phyloP scores from a whole-genome alignment of 192 early-diverging fungal genomes.

The Coemansia pectinata region DNA sequence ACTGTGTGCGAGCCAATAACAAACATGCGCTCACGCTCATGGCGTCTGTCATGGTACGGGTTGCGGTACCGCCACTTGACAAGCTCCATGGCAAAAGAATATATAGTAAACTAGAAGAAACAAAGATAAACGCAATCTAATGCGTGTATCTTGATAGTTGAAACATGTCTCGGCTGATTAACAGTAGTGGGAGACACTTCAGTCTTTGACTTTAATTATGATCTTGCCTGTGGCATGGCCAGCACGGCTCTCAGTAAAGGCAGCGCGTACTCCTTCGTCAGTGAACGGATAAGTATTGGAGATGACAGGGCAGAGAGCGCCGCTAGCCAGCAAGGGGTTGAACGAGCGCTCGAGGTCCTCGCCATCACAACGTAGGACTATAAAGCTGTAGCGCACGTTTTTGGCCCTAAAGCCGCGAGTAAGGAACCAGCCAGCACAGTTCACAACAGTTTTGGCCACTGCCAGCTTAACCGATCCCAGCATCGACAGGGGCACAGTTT shows the following conservation, averaged over 20 bases:
- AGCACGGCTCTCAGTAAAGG: constrained; percentile 36
- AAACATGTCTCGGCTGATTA: background rate
- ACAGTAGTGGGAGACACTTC: background rate
- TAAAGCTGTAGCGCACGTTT: constrained; percentile 16
- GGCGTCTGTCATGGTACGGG: constrained; percentile 15
- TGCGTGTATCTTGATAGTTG: no score
- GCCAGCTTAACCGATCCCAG: constrained; percentile 16
- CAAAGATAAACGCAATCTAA: no score
- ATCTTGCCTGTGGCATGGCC: constrained; percentile 59
- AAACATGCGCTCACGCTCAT: constrained; percentile 13
- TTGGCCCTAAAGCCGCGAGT: constrained; percentile 32
- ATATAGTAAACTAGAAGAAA: background rate
- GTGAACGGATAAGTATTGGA: constrained; percentile 49
- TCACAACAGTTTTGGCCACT: constrained; percentile 3
- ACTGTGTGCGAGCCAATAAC: constrained; percentile 26
- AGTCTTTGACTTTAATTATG: constrained; percentile 45
- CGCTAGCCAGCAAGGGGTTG: constrained; percentile 41
- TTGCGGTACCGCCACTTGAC: background rate
- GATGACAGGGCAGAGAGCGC: constrained; percentile 38
- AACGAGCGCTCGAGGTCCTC: constrained; percentile 40
- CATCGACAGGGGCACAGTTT: constrained; percentile 3
- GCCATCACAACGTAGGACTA: constrained; percentile 33
- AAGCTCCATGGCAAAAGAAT: background rate
- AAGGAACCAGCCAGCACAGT: constrained; percentile 9
- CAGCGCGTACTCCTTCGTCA: constrained; percentile 35